A percentile compares a stretch with the other conserved stretches of the same genome.
These are phyloP conservation scores for Dichomitus squalens DNA, from an alignment of 1,284 basidiomycete genomes.

Conservation along the genomic window DNA sequence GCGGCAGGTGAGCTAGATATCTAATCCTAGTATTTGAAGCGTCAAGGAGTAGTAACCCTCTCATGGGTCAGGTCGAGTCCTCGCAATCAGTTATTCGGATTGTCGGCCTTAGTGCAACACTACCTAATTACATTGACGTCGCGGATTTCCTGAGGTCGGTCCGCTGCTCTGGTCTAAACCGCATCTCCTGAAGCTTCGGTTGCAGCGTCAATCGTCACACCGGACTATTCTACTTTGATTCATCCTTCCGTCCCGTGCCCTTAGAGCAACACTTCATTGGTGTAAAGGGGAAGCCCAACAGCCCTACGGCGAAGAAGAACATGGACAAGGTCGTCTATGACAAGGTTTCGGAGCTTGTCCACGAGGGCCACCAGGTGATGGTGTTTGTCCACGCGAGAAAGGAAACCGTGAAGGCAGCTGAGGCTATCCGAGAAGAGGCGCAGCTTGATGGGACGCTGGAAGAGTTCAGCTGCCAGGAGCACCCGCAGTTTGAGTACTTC, in stretches of 20 bases:
- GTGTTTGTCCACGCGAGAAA: constrained; percentile 99
- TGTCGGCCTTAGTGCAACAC: constrained; percentile 95
- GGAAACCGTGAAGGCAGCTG: constrained; percentile 95
- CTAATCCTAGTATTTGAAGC: background rate
- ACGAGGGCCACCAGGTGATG: constrained; percentile 97
- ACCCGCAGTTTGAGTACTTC: constrained; percentile 79
- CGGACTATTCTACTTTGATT: constrained; percentile 99
- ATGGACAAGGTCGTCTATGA: constrained; percentile 91
- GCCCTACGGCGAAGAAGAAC: constrained; percentile 77
- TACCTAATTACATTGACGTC: constrained; percentile 98
- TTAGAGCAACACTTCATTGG: constrained; percentile 98
- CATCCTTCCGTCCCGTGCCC: constrained; percentile 96
- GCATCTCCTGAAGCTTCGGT: background rate
- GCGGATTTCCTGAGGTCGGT: constrained; percentile 89
- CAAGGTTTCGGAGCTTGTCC: constrained; percentile 86
- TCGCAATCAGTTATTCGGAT: constrained; percentile 98
- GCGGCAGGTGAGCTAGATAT: constrained; percentile 67
- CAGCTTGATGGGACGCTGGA: constrained; percentile 73
- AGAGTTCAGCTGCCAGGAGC: constrained; percentile 80
- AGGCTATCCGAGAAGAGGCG: constrained; percentile 84
- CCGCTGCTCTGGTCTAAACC: background rate
- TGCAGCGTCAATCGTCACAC: constrained; percentile 83
- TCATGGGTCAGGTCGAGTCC: constrained; percentile 78
- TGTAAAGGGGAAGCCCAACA: constrained; percentile 89
- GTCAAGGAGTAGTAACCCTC: constrained; percentile 1